Evolutionary conservation across 1,139 yeast genomes (phyloP).

Genomic region (Eremothecium cymbalariae): DNA sequence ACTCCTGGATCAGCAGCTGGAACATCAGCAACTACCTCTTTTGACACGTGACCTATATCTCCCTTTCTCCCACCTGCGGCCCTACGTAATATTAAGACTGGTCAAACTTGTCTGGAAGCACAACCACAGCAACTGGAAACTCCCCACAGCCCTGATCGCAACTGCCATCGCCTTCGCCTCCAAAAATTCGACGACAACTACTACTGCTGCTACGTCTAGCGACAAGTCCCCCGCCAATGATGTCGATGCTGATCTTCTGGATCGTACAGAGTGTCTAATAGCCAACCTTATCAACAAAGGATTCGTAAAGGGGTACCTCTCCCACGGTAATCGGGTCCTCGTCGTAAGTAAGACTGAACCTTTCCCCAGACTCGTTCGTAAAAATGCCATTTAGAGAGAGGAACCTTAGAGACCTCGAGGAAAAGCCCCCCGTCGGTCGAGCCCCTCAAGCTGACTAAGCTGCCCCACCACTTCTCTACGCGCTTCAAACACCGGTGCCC

Average conservation of each 20-base stretch:
- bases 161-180: conserved; percentile 21
- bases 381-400: too few species aligned
- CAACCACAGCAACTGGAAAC: conserved; percentile 13
- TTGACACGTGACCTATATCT: conserved; percentile 57
- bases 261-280: conserved; percentile 61
- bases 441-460: too few species aligned
- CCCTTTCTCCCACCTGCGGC: conserved; percentile 47
- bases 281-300: conserved; percentile 62
- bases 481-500: too few species aligned
- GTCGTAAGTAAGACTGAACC: conserved; percentile 72
- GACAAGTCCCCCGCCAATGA: too few species aligned
- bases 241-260: conserved; percentile 30
- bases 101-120: conserved; percentile 40
- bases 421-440: too few species aligned
- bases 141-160: conserved; percentile 17
- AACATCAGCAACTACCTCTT: conserved; percentile 42
- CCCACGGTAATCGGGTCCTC: conserved; percentile 64
- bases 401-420: too few species aligned
- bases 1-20: conserved; percentile 41
- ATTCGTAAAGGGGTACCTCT: conserved; percentile 70
- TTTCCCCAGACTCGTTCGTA: conserved; percentile 42
- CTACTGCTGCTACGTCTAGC: too few species aligned
- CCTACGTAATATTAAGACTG: conserved; percentile 45
- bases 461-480: too few species aligned
- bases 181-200: too few species aligned